Evolutionary conservation across 1,284 basidiomycete genomes (phyloP).

Genomic region (Hemileia vastatrix): DNA sequence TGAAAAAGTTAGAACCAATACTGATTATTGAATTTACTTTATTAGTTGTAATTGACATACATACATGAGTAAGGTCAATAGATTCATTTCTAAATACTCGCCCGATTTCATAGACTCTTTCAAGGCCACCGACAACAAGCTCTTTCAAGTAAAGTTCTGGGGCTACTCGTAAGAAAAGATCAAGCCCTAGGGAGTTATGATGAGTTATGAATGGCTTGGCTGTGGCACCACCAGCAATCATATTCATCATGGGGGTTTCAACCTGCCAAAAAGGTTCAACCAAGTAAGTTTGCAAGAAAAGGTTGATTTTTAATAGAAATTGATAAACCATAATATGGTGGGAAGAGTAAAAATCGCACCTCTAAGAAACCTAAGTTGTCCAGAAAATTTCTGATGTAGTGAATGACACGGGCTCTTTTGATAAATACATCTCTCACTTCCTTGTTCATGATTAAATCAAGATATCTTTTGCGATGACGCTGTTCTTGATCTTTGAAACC

Average conservation of each 20-base stretch:
- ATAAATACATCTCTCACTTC: slow-evolving; percentile 84
- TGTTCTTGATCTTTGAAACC: slow-evolving; percentile 94
- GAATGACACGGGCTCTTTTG: slow-evolving; percentile 55
- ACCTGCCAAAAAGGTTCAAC: no score
- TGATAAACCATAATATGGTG: neutral
- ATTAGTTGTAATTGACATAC: neutral
- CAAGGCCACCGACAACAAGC: slow-evolving; percentile 90
- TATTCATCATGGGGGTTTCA: slow-evolving; percentile 96
- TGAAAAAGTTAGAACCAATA: neutral
- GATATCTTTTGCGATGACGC: slow-evolving; percentile 95
- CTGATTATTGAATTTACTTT: neutral
- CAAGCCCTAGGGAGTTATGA: slow-evolving; percentile 95
- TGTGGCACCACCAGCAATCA: slow-evolving; percentile 92
- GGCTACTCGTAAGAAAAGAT: slow-evolving; percentile 95
- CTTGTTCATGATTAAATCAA: slow-evolving; percentile 93
- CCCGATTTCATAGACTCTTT: slow-evolving; percentile 97
- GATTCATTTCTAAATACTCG: slow-evolving; percentile 98
- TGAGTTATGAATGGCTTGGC: slow-evolving; percentile 98
- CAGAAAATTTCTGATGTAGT: slow-evolving; percentile 57
- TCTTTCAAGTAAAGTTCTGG: slow-evolving; percentile 98
- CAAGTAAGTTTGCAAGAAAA: neutral
- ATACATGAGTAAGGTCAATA: slow-evolving; percentile 96
- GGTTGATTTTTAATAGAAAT: neutral
- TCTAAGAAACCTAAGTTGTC: slow-evolving; percentile 93
- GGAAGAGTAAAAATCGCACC: slow-evolving; percentile 23